phyloP scores from a whole-genome alignment of 495 filamentous ascomycete genomes.

The Neurospora discreta region DNA sequence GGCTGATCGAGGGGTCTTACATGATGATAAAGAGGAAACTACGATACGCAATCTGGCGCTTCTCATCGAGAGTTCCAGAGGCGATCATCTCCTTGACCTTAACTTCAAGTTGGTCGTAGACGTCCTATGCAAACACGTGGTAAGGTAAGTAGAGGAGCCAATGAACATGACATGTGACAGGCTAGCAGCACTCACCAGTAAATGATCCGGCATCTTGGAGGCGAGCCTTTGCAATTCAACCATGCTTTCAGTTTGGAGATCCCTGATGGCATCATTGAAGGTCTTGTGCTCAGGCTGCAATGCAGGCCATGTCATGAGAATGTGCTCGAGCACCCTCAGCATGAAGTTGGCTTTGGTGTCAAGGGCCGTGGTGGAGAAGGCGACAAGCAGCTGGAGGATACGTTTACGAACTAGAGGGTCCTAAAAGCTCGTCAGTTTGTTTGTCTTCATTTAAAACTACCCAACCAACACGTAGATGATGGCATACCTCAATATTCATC shows the following conservation, averaged over 20 bases:
- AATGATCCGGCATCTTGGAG: constrained; percentile 78
- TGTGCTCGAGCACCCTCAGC: constrained; percentile 77
- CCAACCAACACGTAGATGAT: not conserved
- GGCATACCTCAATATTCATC: constrained; percentile 57
- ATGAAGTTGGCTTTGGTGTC: constrained; percentile 69
- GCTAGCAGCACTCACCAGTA: constrained; percentile 44
- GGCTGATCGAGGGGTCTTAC: constrained; percentile 30
- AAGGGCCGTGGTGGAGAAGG: constrained; percentile 74
- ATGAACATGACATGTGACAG: not conserved
- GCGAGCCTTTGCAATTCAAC: constrained; percentile 83
- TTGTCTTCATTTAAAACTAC: not conserved
- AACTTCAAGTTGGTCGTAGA: constrained; percentile 75
- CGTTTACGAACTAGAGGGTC: constrained; percentile 81
- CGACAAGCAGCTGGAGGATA: constrained; percentile 72
- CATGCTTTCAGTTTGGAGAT: constrained; percentile 69
- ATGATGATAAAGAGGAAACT: constrained; percentile 86
- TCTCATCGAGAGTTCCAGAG: constrained; percentile 62
- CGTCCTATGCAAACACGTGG: constrained; percentile 31
- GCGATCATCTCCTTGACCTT: constrained; percentile 74
- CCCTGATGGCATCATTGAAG: constrained; percentile 86
- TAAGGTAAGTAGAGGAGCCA: constrained; percentile 3
- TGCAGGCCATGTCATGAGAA: constrained; percentile 66
- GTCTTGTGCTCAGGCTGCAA: constrained; percentile 54
- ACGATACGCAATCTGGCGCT: constrained; percentile 52
- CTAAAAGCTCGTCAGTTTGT: constrained; percentile 23